Conservation (phyloP, 495 filamentous ascomycete genomes). For the Lepraria neglecta region DNA sequence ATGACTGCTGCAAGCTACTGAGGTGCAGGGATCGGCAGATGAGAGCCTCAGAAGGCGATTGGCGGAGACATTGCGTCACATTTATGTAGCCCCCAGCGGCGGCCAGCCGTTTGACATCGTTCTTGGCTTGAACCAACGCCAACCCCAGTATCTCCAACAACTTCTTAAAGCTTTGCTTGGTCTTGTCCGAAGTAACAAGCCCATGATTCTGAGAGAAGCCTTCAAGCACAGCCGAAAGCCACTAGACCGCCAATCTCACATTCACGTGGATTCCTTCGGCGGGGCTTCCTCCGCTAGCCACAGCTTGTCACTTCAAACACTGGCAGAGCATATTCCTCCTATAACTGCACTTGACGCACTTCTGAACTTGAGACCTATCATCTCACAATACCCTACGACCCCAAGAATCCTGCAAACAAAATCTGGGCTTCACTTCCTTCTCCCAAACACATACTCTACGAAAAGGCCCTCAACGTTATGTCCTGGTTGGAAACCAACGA, state of each 20-base stretch:
- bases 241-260: too few relatives aligned
- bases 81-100: background rate
- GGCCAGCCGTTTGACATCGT: background rate
- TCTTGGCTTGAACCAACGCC: background rate
- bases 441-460: background rate
- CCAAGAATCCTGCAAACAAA: background rate
- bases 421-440: background rate
- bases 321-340: background rate
- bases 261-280: background rate
- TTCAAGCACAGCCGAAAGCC: background rate
- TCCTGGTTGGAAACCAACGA: too few relatives aligned
- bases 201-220: background rate
- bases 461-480: background rate
- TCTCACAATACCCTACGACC: background rate
- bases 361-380: background rate
- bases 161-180: background rate
- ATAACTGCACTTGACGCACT: slow-evolving; percentile 6
- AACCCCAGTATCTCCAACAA: background rate
- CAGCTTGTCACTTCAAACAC: slow-evolving; percentile 5
- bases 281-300: slow-evolving; percentile 4
- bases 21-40: background rate
- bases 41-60: background rate
- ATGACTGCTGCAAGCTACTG: background rate
- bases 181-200: background rate
- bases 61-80: slow-evolving; percentile 4